These are phyloP conservation scores for Pichiaceae sp. DNA, from an alignment of 1,139 yeast genomes.

Conservation along the genomic window DNA sequence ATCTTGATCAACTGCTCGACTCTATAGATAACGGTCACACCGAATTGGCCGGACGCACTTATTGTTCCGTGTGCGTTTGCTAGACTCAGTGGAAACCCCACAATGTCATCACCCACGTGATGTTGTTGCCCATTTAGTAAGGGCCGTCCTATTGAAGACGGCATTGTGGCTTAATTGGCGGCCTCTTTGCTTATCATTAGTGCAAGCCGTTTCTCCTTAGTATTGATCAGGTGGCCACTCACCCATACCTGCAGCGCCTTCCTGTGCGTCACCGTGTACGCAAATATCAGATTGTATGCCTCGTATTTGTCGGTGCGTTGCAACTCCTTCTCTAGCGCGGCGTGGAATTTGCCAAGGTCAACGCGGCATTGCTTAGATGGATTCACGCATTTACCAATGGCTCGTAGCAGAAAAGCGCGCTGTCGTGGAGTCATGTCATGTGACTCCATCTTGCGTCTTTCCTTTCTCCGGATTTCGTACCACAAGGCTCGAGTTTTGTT, in stretches of 20 bases:
- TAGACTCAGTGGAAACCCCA: no score
- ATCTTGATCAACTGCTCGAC: no score
- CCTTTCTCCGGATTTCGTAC: neutral
- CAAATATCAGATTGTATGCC: slow-evolving; percentile 42
- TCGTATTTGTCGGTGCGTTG: slow-evolving; percentile 24
- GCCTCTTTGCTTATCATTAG: no score
- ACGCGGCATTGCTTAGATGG: slow-evolving; percentile 6
- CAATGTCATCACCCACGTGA: no score
- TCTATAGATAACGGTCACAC: no score
- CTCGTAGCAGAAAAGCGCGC: slow-evolving; percentile 9
- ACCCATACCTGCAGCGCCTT: slow-evolving; percentile 19
- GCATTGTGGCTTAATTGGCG: neutral
- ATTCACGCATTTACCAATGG: slow-evolving; percentile 12
- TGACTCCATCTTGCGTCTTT: neutral
- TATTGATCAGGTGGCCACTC: slow-evolving; percentile 14
- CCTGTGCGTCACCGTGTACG: slow-evolving; percentile 23
- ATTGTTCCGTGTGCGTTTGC: no score
- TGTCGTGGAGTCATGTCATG: slow-evolving; percentile 22
- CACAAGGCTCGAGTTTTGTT: neutral
- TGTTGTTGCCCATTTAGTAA: no score
- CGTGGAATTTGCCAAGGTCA: slow-evolving; percentile 9
- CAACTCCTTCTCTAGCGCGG: slow-evolving; percentile 20
- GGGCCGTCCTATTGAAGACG: neutral
- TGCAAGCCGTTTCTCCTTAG: slow-evolving; percentile 11
- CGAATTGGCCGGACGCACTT: no score